These are phyloP conservation scores for Venturia nashicola DNA, from an alignment of 2,329 filamentous ascomycete genomes.

Conservation along the genomic window DNA sequence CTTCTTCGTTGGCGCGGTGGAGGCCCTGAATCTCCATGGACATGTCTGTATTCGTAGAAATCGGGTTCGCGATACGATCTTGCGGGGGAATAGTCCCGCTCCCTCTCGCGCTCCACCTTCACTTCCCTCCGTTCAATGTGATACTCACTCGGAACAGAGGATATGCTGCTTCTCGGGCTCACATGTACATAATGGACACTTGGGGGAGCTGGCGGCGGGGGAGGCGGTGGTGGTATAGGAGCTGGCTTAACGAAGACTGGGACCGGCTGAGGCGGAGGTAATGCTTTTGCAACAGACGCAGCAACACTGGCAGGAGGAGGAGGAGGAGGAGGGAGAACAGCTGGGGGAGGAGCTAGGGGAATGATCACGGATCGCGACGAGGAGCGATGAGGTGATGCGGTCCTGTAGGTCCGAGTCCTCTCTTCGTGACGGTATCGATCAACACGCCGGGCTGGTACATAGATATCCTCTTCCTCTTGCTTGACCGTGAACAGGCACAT, in stretches of 20 bases:
- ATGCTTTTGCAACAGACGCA: slow-evolving; percentile 13
- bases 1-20: slow-evolving; percentile 15
- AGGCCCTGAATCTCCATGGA: slow-evolving; percentile 24
- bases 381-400: slow-evolving; percentile 1
- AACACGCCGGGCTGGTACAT: slow-evolving; percentile 21
- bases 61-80: slow-evolving; percentile 15
- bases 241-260: slow-evolving; percentile 25
- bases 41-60: slow-evolving; percentile 34
- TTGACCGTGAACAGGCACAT: slow-evolving; percentile 37
- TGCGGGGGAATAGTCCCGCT: slow-evolving; percentile 21
- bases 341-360: slow-evolving; percentile 15
- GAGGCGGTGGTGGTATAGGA: slow-evolving; percentile 20
- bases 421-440: slow-evolving; percentile 12
- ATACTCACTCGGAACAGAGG: slow-evolving; percentile 20
- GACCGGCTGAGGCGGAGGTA: slow-evolving; percentile 20
- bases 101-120: slow-evolving; percentile 10
- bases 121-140: slow-evolving; percentile 21
- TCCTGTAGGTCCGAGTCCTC: neutral
- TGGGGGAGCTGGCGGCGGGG: slow-evolving; percentile 16
- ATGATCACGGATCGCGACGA: neutral
- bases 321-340: slow-evolving; percentile 15
- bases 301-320: slow-evolving; percentile 14
- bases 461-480: slow-evolving; percentile 30
- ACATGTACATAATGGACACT: slow-evolving; percentile 34
- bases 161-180: slow-evolving; percentile 23